phyloP scores from a whole-genome alignment of 352 stramenopile genomes.

The Phytophthora tentaculata region DNA sequence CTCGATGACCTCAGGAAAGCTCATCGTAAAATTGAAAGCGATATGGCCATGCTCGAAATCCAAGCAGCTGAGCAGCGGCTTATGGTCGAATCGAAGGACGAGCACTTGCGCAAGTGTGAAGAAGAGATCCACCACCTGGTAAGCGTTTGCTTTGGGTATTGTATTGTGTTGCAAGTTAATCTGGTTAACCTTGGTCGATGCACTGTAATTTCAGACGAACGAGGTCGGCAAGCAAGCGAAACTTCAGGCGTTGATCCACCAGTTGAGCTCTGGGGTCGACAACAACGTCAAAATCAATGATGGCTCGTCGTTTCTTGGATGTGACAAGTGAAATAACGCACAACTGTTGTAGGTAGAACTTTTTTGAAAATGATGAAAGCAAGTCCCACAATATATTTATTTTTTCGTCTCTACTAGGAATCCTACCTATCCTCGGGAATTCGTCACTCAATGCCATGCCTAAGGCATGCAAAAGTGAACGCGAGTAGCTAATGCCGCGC shows the following conservation, averaged over 20 bases:
- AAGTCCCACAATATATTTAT: constrained; percentile 43
- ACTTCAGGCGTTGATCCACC: constrained; percentile 83
- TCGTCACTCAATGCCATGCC: constrained; percentile 8
- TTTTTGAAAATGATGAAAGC: constrained; percentile 24
- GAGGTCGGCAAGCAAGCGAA: constrained; percentile 85
- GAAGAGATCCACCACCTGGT: constrained; percentile 78
- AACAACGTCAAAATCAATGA: constrained; percentile 46
- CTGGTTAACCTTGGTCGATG: too few relatives aligned
- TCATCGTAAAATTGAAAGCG: constrained; percentile 69
- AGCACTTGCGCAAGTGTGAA: constrained; percentile 67
- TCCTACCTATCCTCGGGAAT: constrained; percentile 11
- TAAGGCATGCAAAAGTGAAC: constrained; percentile 14
- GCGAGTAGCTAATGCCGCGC: constrained; percentile 10
- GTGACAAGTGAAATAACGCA: constrained; percentile 51
- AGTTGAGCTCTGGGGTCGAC: constrained; percentile 77
- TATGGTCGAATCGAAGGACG: constrained; percentile 63
- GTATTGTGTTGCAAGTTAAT: too few relatives aligned
- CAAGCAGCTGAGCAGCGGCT: constrained; percentile 65
- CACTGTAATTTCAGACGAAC: too few relatives aligned
- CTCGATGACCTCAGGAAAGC: constrained; percentile 73
- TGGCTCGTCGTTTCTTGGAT: constrained; percentile 55
- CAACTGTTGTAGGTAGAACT: constrained; percentile 12
- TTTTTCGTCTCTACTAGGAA: constrained; percentile 23
- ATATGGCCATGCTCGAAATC: constrained; percentile 69
- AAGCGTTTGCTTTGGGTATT: constrained; percentile 10